Evolutionary conservation across 441 rosid species (phyloP), one percentile per base, ranked within the genome.

Genomic region (Erodium chrysanthum): DNA sequence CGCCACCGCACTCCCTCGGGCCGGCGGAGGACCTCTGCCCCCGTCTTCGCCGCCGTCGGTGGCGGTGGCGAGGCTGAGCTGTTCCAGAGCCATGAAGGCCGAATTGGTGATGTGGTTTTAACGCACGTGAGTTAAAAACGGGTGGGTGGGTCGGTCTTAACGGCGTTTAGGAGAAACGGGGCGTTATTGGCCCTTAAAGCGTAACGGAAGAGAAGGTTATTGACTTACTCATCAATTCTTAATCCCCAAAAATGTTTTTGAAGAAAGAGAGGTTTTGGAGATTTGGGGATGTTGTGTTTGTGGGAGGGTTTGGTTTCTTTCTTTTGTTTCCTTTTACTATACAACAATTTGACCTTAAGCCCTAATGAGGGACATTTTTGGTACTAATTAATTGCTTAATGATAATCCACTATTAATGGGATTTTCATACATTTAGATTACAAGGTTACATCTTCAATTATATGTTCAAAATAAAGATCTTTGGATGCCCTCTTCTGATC

Each of bases 1-100:
- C n/a, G n/a, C n/a, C n/a, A n/a, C n/a, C n/a, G n/a, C n/a, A n/a
- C n/a, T n/a, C n/a, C n/a, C n/a, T n/a, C n/a, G n/a, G n/a, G n/a
- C n/a, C n/a, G n/a, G n/a, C n/a, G n/a, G n/a, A n/a, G n/a, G n/a
- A n/a, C n/a, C n/a, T n/a, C 35, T 29, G 6, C 50, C n/a, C 50
- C 3, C 50, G 50, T 9, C 50, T 12, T 5, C 52, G 44, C 80
- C 83, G 54, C 75, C 86, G 5, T 33, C 7, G 40, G 40, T 7
- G 40, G 40, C 77, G 69, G 71, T n/a, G 54, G 54, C 79, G 70
- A 76, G 69, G 68, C 79, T 81, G 23, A 80, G 73, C 75, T 84
- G 86, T 79, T 87, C 85, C 40, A 77, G 66, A 67, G 84, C 82
- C 91, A 89, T 84, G 72, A 75, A 25, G 29, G 1, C 29, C 29